A percentile compares a stretch with the other conserved stretches of the same genome.
These are phyloP conservation scores for Gastrodia elata DNA, from an alignment of 106 monocot species.

Conservation along the genomic window DNA sequence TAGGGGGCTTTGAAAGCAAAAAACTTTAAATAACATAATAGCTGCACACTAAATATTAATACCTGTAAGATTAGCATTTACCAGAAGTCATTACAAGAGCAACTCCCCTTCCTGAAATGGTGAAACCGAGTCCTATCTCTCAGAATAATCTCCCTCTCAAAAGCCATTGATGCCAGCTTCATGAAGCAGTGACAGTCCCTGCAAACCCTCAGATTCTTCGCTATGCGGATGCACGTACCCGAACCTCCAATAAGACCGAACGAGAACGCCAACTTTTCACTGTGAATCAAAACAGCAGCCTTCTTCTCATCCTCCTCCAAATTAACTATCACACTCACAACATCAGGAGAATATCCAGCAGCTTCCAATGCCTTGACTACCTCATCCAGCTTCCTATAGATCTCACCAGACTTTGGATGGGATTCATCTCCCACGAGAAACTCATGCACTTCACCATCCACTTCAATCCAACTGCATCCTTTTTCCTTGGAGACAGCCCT, in stretches of 20 bases:
- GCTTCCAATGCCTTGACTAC: constrained; percentile 29
- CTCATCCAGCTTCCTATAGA: constrained; percentile 38
- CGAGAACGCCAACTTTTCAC: constrained; percentile 60
- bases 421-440: constrained; percentile 45
- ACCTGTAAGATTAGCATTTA: constrained; percentile 7
- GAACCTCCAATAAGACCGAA: constrained; percentile 32
- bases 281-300: constrained; percentile 36
- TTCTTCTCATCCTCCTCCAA: constrained; percentile 53
- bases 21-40: too few relatives aligned
- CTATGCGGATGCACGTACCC: constrained; percentile 37
- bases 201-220: constrained; percentile 57
- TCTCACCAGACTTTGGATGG: constrained; percentile 35
- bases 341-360: constrained; percentile 41
- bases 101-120: constrained; percentile 37
- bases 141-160: constrained; percentile 34
- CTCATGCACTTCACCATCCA: constrained; percentile 54
- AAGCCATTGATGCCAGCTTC: constrained; percentile 36
- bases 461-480: constrained; percentile 51
- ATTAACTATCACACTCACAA: constrained; percentile 34
- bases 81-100: constrained; percentile 68
- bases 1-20: too few relatives aligned
- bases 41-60: too few relatives aligned
- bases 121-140: constrained; percentile 55
- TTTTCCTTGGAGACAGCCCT: constrained; percentile 36
- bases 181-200: constrained; percentile 57